Percentiles rank a stretch among this genome's conserved stretches.
Conservation (phyloP, 306 rosid species). For the Fragaria ananassa region DNA sequence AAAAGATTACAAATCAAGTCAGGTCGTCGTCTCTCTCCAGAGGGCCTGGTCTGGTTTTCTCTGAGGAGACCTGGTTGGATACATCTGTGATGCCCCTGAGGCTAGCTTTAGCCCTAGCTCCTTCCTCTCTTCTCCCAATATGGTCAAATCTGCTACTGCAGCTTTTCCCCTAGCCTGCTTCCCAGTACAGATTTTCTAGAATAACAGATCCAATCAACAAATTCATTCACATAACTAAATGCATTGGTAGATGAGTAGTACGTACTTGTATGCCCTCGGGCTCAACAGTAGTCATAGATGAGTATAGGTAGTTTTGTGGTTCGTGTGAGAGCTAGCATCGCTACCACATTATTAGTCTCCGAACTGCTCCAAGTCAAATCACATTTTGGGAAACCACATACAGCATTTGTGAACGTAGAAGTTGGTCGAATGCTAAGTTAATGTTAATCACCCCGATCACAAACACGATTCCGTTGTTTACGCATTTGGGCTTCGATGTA, state of each 20-base stretch:
- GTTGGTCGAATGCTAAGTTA: no score
- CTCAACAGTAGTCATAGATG: not conserved
- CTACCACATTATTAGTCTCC: not conserved
- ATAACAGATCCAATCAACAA: not conserved
- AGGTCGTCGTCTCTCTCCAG: not conserved
- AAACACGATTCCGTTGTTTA: no score
- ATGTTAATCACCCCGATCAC: no score
- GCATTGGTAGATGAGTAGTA: not conserved
- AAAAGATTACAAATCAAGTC: not conserved
- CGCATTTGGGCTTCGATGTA: no score
- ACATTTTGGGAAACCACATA: no score
- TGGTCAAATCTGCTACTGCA: slow-evolving; percentile 9
- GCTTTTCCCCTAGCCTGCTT: slow-evolving; percentile 14
- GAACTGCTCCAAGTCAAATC: not conserved
- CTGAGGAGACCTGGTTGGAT: not conserved
- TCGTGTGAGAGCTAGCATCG: not conserved
- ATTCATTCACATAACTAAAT: slow-evolving; percentile 3
- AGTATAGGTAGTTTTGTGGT: not conserved
- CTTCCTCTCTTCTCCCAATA: not conserved
- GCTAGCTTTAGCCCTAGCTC: not conserved
- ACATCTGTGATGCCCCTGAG: not conserved
- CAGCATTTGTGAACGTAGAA: no score
- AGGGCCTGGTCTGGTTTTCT: not conserved
- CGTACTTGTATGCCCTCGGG: not conserved
- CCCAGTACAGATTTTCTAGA: not conserved